Percentiles rank a stretch among this genome's conserved stretches.
Conservation (phyloP, 108 stramenopile genomes). For the Cyclotella distinguenda region DNA sequence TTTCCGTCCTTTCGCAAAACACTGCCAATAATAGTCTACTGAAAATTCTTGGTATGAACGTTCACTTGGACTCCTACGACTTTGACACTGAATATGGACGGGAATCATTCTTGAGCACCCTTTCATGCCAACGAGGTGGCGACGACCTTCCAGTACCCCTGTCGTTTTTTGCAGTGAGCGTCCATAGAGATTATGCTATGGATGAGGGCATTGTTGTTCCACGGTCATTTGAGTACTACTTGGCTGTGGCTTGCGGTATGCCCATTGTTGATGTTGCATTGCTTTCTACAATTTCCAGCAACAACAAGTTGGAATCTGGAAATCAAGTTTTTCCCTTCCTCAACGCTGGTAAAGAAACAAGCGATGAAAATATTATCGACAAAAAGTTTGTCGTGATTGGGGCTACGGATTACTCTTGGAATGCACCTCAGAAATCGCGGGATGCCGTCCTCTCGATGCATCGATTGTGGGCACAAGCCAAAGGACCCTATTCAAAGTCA, state of each 20-base stretch:
- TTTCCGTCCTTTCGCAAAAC: slow-evolving; percentile 29
- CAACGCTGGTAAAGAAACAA: too few species aligned
- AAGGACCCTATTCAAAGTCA: slow-evolving; percentile 5
- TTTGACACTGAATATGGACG: slow-evolving; percentile 29
- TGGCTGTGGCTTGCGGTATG: slow-evolving; percentile 48
- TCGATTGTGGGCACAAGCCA: slow-evolving; percentile 14
- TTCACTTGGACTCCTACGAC: slow-evolving; percentile 37
- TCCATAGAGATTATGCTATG: slow-evolving; percentile 33
- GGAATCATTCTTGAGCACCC: slow-evolving; percentile 19
- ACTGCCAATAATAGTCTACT: slow-evolving; percentile 9
- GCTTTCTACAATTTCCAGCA: slow-evolving; percentile 17
- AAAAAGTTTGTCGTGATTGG: slow-evolving; percentile 33
- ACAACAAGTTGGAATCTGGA: background rate
- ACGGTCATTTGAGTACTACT: slow-evolving; percentile 44
- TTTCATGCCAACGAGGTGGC: slow-evolving; percentile 11
- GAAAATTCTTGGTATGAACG: too few species aligned
- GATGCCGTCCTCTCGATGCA: slow-evolving; percentile 19
- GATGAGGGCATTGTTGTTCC: slow-evolving; percentile 45
- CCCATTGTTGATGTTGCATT: slow-evolving; percentile 42
- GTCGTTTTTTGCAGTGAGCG: slow-evolving; percentile 40
- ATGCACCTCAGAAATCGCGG: slow-evolving; percentile 43
- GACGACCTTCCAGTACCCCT: slow-evolving; percentile 8
- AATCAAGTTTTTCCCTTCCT: too few species aligned
- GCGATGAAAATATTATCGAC: too few species aligned
- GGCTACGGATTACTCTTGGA: slow-evolving; percentile 35